phyloP scores from a whole-genome alignment of 306 rosid genomes.

The Sindora glabra region DNA sequence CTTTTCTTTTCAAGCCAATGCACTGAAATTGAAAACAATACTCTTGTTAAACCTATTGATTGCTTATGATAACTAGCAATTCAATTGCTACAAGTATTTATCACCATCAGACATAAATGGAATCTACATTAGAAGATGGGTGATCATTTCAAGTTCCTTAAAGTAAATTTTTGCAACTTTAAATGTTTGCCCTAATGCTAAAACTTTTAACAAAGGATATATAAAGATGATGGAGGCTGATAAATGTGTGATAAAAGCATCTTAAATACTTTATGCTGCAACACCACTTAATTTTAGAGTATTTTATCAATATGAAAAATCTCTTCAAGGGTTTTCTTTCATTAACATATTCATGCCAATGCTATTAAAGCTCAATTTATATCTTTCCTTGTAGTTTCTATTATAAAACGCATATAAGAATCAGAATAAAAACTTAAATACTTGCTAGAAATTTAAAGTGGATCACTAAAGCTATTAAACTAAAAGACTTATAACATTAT shows the following conservation, averaged over 20 bases:
- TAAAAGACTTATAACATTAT: neutral
- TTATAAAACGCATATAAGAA: conserved; percentile 11
- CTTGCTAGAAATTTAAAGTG: neutral
- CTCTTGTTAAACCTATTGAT: too few relatives aligned
- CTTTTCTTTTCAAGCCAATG: conserved; percentile 77
- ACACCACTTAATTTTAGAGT: too few relatives aligned
- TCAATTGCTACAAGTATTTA: neutral
- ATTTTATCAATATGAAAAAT: too few relatives aligned
- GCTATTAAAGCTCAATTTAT: too few relatives aligned
- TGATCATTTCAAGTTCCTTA: too few relatives aligned
- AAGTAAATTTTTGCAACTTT: neutral
- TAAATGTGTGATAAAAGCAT: too few relatives aligned
- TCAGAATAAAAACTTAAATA: neutral
- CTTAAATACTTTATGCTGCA: too few relatives aligned
- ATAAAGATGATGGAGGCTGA: neutral
- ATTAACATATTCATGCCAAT: too few relatives aligned
- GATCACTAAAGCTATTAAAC: neutral
- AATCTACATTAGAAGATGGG: neutral
- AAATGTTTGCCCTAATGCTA: neutral
- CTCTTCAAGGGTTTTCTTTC: too few relatives aligned
- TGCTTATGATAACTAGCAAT: too few relatives aligned
- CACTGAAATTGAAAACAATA: conserved; percentile 50
- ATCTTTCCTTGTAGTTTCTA: too few relatives aligned
- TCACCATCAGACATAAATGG: neutral
- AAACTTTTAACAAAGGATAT: too few relatives aligned